phyloP scores from a whole-genome alignment of 768 basidiomycete species.

The Suillus sp. region DNA sequence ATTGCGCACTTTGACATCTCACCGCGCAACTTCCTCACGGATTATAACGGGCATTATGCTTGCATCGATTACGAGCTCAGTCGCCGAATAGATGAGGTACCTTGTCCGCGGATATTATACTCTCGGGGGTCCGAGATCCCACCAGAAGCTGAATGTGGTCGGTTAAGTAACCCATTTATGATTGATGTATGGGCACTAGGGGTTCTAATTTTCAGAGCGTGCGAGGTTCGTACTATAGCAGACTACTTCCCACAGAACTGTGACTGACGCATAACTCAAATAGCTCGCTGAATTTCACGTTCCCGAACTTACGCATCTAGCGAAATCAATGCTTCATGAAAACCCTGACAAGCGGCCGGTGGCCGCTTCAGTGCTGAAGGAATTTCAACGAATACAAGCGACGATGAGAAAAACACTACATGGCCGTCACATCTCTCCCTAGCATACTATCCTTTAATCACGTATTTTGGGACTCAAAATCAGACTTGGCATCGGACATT shows the following conservation, averaged over 20 bases:
- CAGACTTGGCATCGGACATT: conserved; percentile 9
- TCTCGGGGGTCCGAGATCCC: conserved; percentile 67
- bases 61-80: conserved; percentile 78
- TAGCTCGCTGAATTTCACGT: conserved; percentile 52
- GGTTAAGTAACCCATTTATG: conserved; percentile 60
- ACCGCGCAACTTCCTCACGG: conserved; percentile 65
- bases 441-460: neutral
- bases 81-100: conserved; percentile 47
- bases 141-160: conserved; percentile 63
- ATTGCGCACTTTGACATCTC: conserved; percentile 78
- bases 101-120: conserved; percentile 40
- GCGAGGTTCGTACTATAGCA: conserved; percentile 49
- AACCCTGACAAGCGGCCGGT: conserved; percentile 55
- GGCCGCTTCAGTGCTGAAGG: conserved; percentile 46
- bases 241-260: neutral
- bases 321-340: conserved; percentile 60
- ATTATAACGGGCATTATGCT: conserved; percentile 64
- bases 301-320: conserved; percentile 59
- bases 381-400: conserved; percentile 53
- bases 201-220: conserved; percentile 62
- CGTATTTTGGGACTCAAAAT: neutral
- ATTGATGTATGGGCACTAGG: conserved; percentile 76
- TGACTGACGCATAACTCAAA: conserved; percentile 29
- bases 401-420: conserved; percentile 41
- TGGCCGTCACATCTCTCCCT: conserved; percentile 11